Conservation (phyloP, 306 rosid species). For the Quercus berberidifolia region DNA sequence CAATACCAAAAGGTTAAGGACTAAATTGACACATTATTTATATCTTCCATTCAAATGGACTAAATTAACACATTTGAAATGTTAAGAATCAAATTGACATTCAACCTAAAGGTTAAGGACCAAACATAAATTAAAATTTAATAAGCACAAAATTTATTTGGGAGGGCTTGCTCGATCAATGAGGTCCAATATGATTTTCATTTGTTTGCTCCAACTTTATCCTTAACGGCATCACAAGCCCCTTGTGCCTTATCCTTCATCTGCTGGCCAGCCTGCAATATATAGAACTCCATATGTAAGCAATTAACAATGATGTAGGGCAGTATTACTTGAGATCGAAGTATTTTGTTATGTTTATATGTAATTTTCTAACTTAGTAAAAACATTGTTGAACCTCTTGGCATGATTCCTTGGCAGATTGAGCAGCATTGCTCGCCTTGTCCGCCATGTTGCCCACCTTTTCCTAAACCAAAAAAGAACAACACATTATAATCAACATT, state of each 20-base stretch:
- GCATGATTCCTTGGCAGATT: constrained; percentile 39
- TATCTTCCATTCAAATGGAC: too few species aligned
- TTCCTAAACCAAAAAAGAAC: constrained; percentile 29
- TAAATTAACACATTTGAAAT: too few species aligned
- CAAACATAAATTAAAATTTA: neutral
- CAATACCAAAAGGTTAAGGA: too few species aligned
- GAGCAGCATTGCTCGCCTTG: constrained; percentile 33
- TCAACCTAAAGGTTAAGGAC: too few species aligned
- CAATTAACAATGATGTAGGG: neutral
- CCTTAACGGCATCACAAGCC: constrained; percentile 22
- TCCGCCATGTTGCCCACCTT: constrained; percentile 36
- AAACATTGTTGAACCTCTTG: constrained; percentile 29
- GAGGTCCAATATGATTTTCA: constrained; percentile 3
- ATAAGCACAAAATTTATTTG: neutral
- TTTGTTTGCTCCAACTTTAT: constrained; percentile 23
- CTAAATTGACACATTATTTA: too few species aligned
- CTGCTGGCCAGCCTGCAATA: constrained; percentile 39
- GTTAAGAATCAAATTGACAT: too few species aligned
- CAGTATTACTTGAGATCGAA: neutral
- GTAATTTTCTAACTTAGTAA: neutral
- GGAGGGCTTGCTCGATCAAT: neutral
- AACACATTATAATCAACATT: neutral
- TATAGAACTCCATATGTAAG: neutral
- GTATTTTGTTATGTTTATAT: neutral
- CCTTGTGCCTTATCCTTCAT: constrained; percentile 25